These are phyloP conservation scores for Talaromyces sp. DNA, from an alignment of 2,329 filamentous ascomycete species.

Conservation along the genomic window DNA sequence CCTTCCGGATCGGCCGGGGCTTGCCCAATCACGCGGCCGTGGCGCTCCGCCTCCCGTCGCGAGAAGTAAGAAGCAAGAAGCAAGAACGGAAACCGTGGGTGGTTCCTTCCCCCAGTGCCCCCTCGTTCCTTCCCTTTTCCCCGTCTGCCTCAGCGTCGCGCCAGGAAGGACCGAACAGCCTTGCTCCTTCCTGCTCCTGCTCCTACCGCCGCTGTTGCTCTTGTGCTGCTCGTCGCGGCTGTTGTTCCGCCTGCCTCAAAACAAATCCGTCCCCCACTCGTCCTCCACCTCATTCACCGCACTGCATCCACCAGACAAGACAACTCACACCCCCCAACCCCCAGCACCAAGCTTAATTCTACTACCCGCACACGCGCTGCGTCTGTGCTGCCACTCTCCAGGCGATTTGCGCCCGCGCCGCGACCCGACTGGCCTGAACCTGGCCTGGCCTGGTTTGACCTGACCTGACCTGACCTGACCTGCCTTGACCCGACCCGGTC, in stretches of 20 bases:
- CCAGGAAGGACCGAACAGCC: background rate
- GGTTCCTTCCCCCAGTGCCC: background rate
- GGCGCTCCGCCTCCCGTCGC: slow-evolving; percentile 1
- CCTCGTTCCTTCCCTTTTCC: background rate
- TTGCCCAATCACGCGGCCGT: background rate
- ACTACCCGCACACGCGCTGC: background rate
- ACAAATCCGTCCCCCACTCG: background rate
- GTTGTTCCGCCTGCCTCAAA: background rate
- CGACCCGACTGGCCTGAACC: background rate
- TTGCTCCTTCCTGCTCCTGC: background rate
- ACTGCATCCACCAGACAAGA: background rate
- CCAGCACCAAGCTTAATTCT: background rate
- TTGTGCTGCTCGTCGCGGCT: too few species aligned
- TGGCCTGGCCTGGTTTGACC: too few species aligned
- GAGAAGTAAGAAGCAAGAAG: background rate
- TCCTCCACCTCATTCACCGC: background rate
- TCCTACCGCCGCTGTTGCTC: background rate
- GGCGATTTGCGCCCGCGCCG: background rate
- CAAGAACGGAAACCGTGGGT: background rate
- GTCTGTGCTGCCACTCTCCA: background rate
- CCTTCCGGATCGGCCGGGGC: slow-evolving; percentile 2
- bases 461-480: too few species aligned
- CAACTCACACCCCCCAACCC: background rate
- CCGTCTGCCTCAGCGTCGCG: background rate
- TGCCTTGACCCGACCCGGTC: background rate